Base-by-base conservation (phyloP, 352 stramenopile species). In the Globisporangium solare region DNA sequence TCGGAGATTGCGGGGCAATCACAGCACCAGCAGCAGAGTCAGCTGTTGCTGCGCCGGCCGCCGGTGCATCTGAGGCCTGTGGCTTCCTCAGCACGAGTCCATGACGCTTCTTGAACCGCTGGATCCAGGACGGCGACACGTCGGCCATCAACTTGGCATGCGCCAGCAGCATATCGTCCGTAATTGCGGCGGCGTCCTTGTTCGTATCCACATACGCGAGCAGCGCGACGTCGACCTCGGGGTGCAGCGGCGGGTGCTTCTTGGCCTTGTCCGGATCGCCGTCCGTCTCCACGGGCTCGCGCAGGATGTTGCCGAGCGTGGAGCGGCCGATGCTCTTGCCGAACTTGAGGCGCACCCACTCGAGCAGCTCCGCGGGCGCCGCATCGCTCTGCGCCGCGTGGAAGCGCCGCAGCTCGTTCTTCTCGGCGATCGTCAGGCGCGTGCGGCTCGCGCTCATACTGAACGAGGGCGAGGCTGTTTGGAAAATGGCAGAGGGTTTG, bases 261-360 rank as follows among this genome's bases (percentile, higher is more conserved):
- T 58, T 58, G 40, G 52, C 41, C 41, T 32, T 51, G 41, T 14
- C n/a, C 27, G 49, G 41, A 24, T 58, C 52, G 11, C 49, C 37
- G 41, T 51, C 22, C 11, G 52, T 58, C 52, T 58, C 52, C 24
- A 58, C 43, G 17, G 52, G 52, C 39, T 43, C 52, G 42, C 52
- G 52, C 52, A 58, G 11, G 52, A 58, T 58, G 52, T 58, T 58
- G 39, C 52, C 27, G 18, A 58, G 52, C 39, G 52, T 58, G 24
- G 52, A 58, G 24, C 52, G 52, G 18, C 22, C 52, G 42, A 58
- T 58, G 39, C 22, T 51, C 41, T 58, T 58, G 52, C 45, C 45
- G 41, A 58, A 58, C 52, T 51, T 48, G 17, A 21, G n/a, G 15
- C 20, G 41, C 17, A 58, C 41, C 52, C 52, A 58, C 15, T 58